These are phyloP conservation scores for Solanum corneliomulleri DNA, from an alignment of 257 asterid genomes.

Conservation along the genomic window DNA sequence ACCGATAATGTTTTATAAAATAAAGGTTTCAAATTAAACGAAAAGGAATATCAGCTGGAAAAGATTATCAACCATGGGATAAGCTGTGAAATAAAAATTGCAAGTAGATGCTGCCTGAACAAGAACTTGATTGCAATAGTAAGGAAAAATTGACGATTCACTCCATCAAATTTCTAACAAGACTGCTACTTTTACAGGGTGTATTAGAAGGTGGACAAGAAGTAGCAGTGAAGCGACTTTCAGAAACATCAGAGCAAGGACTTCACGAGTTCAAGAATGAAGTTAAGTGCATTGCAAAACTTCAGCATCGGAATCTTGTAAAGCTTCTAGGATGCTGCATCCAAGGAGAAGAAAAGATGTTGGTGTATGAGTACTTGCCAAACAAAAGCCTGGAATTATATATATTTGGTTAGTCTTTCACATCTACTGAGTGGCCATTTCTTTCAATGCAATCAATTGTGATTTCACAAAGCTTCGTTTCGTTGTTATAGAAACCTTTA, in stretches of 20 bases:
- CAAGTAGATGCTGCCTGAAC: not conserved
- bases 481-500: not conserved
- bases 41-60: not conserved
- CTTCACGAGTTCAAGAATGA: slow-evolving; percentile 30
- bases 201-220: slow-evolving; percentile 18
- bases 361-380: slow-evolving; percentile 26
- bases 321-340: slow-evolving; percentile 28
- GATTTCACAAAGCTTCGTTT: not conserved
- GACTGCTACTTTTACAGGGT: slow-evolving; percentile 1
- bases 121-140: not conserved
- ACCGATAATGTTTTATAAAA: not conserved
- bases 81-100: not conserved
- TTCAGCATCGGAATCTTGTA: slow-evolving; percentile 32
- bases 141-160: not conserved
- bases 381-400: slow-evolving; percentile 21
- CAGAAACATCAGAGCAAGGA: slow-evolving; percentile 19
- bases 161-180: not conserved
- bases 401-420: slow-evolving; percentile 11
- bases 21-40: not conserved
- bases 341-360: slow-evolving; percentile 16
- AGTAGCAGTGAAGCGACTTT: slow-evolving; percentile 24
- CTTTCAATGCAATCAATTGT: not conserved
- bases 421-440: not conserved
- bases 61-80: not conserved
- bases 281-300: slow-evolving; percentile 17